Conservation (phyloP, 176 grass and related monocot genomes). For the Cenchrus fungigraminus region DNA sequence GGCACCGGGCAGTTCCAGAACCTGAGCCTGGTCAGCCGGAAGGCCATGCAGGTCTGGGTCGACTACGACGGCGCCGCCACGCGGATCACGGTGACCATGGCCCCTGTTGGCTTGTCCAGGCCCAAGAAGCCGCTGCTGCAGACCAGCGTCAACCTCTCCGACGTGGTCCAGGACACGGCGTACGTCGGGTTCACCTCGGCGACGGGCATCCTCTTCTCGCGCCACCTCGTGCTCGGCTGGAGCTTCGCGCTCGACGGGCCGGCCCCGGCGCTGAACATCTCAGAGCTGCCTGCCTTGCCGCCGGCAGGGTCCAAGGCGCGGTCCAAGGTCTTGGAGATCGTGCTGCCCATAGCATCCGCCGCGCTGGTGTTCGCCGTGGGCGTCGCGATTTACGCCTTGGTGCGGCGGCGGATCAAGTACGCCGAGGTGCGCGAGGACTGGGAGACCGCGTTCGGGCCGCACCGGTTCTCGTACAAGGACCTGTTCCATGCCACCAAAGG, state of each 20-base stretch:
- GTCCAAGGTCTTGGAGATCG: slow-evolving; percentile 33
- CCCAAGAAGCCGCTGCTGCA: slow-evolving; percentile 50
- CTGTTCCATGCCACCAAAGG: slow-evolving; percentile 53
- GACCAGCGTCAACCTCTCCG: slow-evolving; percentile 33
- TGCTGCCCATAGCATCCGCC: slow-evolving; percentile 38
- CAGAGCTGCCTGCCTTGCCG: slow-evolving; percentile 43
- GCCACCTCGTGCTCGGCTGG: slow-evolving; percentile 77
- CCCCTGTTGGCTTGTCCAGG: slow-evolving; percentile 22
- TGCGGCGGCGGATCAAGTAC: slow-evolving; percentile 34
- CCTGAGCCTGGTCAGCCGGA: slow-evolving; percentile 48
- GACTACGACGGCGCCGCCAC: slow-evolving; percentile 33
- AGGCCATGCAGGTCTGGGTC: slow-evolving; percentile 63
- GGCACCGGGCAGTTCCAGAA: slow-evolving; percentile 31
- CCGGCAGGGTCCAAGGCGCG: slow-evolving; percentile 27
- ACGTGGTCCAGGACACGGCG: slow-evolving; percentile 31
- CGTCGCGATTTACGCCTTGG: not conserved
- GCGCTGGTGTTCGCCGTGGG: not conserved
- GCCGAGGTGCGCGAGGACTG: slow-evolving; percentile 57
- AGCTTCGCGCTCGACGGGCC: slow-evolving; percentile 62
- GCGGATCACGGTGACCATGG: slow-evolving; percentile 50
- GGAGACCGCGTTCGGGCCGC: slow-evolving; percentile 50
- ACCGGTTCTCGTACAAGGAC: slow-evolving; percentile 60
- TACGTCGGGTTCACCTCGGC: slow-evolving; percentile 70
- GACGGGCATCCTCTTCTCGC: slow-evolving; percentile 54
- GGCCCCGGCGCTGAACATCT: slow-evolving; percentile 52